These are phyloP conservation scores for Herpotrichia juniperi DNA, from an alignment of 2,329 filamentous ascomycete species.

Conservation along the genomic window DNA sequence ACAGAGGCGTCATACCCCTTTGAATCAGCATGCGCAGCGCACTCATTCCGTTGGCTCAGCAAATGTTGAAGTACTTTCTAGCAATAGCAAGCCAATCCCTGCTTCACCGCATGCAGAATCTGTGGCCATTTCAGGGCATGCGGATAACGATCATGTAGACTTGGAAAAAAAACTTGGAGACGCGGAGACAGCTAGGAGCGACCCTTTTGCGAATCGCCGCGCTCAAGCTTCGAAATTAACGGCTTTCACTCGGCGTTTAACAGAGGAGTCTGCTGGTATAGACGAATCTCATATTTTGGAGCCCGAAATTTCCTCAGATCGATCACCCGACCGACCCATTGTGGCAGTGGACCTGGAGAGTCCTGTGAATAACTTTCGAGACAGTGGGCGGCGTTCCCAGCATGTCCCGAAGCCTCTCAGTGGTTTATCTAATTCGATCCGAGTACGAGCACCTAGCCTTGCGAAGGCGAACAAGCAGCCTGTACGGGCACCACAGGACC, in stretches of 20 bases:
- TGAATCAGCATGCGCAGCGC: slow-evolving; percentile 7
- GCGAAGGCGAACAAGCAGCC: background rate
- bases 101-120: slow-evolving; percentile 48
- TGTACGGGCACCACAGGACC: background rate
- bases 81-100: slow-evolving; percentile 51
- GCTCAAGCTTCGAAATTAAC: slow-evolving; percentile 11
- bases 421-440: background rate
- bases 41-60: slow-evolving; percentile 7
- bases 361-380: background rate
- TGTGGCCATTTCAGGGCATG: slow-evolving; percentile 47
- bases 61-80: slow-evolving; percentile 40
- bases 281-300: background rate
- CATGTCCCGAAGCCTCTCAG: background rate
- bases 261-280: slow-evolving; percentile 17
- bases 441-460: background rate
- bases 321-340: background rate
- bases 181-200: slow-evolving; percentile 29
- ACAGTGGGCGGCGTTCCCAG: background rate
- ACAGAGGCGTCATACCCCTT: slow-evolving; percentile 7
- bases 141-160: slow-evolving; percentile 32
- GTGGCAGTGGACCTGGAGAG: background rate
- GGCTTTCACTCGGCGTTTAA: slow-evolving; percentile 34
- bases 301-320: background rate
- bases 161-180: slow-evolving; percentile 34
- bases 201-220: slow-evolving; percentile 31